These are phyloP conservation scores for Daldinia caldariorum DNA, from an alignment of 495 filamentous ascomycete genomes.

Conservation along the genomic window DNA sequence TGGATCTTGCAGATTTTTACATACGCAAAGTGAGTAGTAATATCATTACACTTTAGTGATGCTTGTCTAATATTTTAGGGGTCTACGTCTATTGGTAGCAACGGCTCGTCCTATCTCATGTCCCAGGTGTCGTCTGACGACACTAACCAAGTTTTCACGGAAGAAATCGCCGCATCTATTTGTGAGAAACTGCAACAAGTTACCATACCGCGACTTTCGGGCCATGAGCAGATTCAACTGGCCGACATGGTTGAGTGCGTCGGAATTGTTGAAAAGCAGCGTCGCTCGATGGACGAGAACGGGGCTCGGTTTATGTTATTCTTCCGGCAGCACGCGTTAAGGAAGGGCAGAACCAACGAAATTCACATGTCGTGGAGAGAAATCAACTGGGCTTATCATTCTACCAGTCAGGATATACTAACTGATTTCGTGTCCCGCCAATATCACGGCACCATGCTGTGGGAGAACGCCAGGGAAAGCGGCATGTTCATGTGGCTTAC, in stretches of 20 bases:
- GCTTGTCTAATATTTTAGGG: slow-evolving; percentile 37
- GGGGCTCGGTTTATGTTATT: slow-evolving; percentile 90
- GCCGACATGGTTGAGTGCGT: slow-evolving; percentile 89
- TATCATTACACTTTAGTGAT: not conserved
- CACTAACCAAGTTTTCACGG: slow-evolving; percentile 70
- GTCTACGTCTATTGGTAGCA: slow-evolving; percentile 32
- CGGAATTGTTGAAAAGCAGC: slow-evolving; percentile 86
- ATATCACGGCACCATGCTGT: slow-evolving; percentile 78
- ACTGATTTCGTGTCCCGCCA: slow-evolving; percentile 86
- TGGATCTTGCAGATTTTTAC: slow-evolving; percentile 79
- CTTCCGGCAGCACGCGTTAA: slow-evolving; percentile 84
- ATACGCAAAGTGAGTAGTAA: slow-evolving; percentile 28
- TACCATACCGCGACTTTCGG: slow-evolving; percentile 82
- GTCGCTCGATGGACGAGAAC: slow-evolving; percentile 91
- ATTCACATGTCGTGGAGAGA: slow-evolving; percentile 88
- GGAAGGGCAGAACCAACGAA: slow-evolving; percentile 69
- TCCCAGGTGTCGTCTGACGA: slow-evolving; percentile 59
- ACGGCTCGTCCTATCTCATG: slow-evolving; percentile 37
- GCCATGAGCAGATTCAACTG: slow-evolving; percentile 88
- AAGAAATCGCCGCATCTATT: slow-evolving; percentile 74
- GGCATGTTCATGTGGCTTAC: slow-evolving; percentile 97
- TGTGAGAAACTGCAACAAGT: slow-evolving; percentile 80
- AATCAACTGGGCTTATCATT: slow-evolving; percentile 94
- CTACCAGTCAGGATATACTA: slow-evolving; percentile 90
- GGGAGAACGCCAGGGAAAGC: slow-evolving; percentile 84